These are phyloP conservation scores for Aspergillus uvarum DNA, from an alignment of 2,329 filamentous ascomycete genomes.

Conservation along the genomic window DNA sequence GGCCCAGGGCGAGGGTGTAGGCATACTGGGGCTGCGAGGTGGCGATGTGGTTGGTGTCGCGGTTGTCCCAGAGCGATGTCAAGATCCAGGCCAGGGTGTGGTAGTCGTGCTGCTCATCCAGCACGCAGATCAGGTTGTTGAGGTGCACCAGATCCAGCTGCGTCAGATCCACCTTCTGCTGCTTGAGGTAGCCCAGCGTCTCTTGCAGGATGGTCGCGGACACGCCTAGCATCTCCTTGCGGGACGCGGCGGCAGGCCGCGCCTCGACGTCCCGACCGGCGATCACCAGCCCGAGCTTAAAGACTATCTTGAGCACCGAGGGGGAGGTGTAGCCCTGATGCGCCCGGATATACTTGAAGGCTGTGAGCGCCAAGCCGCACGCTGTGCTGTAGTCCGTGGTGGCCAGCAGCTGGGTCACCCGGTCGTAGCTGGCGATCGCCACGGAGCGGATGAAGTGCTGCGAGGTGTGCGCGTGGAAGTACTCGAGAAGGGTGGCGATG, in stretches of 20 bases:
- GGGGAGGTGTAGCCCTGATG: slow-evolving; percentile 31
- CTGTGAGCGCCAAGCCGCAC: slow-evolving; percentile 32
- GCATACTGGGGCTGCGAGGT: slow-evolving; percentile 37
- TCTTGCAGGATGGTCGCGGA: slow-evolving; percentile 45
- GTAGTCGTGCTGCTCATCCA: slow-evolving; percentile 50
- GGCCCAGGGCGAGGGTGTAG: slow-evolving; percentile 50
- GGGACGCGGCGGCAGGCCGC: slow-evolving; percentile 31
- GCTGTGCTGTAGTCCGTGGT: slow-evolving; percentile 31
- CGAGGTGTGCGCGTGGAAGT: slow-evolving; percentile 36
- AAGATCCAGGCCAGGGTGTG: slow-evolving; percentile 45
- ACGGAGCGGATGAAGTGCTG: slow-evolving; percentile 38
- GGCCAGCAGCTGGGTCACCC: slow-evolving; percentile 31
- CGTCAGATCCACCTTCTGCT: slow-evolving; percentile 46
- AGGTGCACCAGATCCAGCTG: slow-evolving; percentile 42
- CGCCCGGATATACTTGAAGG: slow-evolving; percentile 36
- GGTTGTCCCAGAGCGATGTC: slow-evolving; percentile 45
- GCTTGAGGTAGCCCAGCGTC: slow-evolving; percentile 41
- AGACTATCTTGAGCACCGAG: slow-evolving; percentile 36
- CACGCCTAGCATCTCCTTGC: slow-evolving; percentile 42
- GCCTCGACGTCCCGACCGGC: slow-evolving; percentile 39
- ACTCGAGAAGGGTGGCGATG: slow-evolving; percentile 31
- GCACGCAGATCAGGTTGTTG: slow-evolving; percentile 43
- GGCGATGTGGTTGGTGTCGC: slow-evolving; percentile 38
- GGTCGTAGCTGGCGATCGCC: slow-evolving; percentile 34
- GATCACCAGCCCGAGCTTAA: slow-evolving; percentile 35